Conservation (phyloP, 2,329 filamentous ascomycete species). For the Penicillium italicum region DNA sequence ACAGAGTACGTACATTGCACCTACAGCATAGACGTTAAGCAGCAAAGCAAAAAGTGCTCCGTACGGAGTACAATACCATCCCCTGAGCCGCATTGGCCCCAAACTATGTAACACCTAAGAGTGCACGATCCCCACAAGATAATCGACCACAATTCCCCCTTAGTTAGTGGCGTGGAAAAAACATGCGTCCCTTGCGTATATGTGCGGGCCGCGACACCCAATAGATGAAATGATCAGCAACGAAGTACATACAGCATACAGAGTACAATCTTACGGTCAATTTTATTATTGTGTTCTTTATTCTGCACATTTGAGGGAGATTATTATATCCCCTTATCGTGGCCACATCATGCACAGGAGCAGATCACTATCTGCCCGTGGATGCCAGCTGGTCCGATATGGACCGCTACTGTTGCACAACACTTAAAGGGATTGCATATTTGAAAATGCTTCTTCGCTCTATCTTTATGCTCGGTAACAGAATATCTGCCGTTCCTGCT, state of each 20-base stretch:
- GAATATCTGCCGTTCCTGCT: background rate
- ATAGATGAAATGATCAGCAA: background rate
- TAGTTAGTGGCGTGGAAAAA: slow-evolving; percentile 3
- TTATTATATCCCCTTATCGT: background rate
- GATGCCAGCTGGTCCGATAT: background rate
- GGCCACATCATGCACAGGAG: background rate
- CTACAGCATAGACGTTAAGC: background rate
- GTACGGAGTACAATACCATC: background rate
- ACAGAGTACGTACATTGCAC: background rate
- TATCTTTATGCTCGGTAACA: background rate
- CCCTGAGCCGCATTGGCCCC: slow-evolving; percentile 8
- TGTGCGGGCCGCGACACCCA: slow-evolving; percentile 1
- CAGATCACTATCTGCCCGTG: background rate
- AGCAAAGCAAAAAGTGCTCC: background rate
- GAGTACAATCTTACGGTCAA: background rate
- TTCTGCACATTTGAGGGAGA: background rate
- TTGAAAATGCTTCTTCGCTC: background rate
- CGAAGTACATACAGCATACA: background rate
- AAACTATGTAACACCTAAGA: background rate
- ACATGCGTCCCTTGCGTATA: slow-evolving; percentile 10
- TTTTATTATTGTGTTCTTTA: background rate
- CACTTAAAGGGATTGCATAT: background rate
- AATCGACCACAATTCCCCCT: background rate
- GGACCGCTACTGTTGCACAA: background rate
- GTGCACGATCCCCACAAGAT: background rate